Conservation (phyloP, 495 filamentous ascomycete genomes). For the Lepidopterella palustris region DNA sequence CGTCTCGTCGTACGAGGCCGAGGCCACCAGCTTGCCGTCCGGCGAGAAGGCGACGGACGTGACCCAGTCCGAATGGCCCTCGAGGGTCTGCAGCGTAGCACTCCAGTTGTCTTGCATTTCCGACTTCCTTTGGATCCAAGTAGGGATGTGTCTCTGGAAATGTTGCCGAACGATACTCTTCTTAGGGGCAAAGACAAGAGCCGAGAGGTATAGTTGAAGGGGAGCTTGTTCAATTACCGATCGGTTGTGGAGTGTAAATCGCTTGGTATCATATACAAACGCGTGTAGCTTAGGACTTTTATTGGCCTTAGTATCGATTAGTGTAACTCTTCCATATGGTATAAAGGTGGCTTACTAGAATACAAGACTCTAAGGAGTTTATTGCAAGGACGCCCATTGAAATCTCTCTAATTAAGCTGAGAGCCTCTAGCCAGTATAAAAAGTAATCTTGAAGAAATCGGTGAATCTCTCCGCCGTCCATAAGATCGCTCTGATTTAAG, state of each 20-base stretch:
- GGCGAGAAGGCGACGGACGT: constrained; percentile 1
- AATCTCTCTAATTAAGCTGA: background rate
- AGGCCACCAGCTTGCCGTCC: background rate
- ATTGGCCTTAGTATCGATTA: background rate
- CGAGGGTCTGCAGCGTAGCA: background rate
- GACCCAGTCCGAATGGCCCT: constrained; percentile 3
- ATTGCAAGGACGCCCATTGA: background rate
- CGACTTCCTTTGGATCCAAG: background rate
- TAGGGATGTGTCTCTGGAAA: background rate
- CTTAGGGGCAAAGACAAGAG: constrained; percentile 35
- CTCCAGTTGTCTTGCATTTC: background rate
- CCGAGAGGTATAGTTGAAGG: constrained; percentile 32
- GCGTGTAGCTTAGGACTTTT: background rate
- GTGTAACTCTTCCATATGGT: background rate
- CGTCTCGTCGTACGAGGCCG: background rate
- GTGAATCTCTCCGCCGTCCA: background rate
- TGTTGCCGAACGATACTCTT: constrained; percentile 9
- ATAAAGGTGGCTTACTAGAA: background rate
- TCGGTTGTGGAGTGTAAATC: background rate
- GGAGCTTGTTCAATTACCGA: constrained; percentile 22
- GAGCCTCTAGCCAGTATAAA: background rate
- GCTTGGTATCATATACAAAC: background rate
- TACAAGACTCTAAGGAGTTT: background rate
- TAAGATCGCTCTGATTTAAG: background rate
- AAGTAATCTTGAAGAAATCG: background rate